Conservation (phyloP, 176 grass and related monocot species). For the Juncus inflexus region DNA sequence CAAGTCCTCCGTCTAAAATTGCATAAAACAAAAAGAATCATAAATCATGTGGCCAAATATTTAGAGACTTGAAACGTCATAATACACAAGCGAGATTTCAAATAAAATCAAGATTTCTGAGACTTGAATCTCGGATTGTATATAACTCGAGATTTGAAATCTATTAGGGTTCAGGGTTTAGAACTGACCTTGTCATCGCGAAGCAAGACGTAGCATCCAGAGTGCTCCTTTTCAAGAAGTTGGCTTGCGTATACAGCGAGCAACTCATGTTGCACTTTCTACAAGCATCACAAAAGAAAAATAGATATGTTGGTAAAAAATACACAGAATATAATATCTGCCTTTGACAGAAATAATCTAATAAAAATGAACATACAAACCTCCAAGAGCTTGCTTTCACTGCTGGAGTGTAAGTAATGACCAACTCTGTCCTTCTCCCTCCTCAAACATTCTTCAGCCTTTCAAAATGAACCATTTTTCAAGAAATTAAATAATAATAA, state of each 20-base stretch:
- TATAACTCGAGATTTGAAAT: too few species aligned
- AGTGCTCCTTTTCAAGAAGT: constrained; percentile 91
- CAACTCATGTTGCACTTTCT: constrained; percentile 96
- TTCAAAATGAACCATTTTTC: constrained; percentile 3
- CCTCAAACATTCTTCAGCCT: constrained; percentile 93
- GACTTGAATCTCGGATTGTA: too few species aligned
- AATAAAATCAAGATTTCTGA: too few species aligned
- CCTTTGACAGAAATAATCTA: not conserved
- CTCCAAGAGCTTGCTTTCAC: constrained; percentile 89
- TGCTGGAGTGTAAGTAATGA: constrained; percentile 93
- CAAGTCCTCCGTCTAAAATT: constrained; percentile 69
- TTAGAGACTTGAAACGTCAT: too few species aligned
- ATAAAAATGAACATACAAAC: constrained; percentile 31
- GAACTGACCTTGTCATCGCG: constrained; percentile 77
- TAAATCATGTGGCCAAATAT: constrained; percentile 3
- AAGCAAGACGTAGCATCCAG: constrained; percentile 86
- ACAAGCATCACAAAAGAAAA: constrained; percentile 20
- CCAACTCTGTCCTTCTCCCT: constrained; percentile 85
- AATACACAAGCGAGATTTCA: too few species aligned
- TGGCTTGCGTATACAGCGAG: constrained; percentile 75
- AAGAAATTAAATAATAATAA: not conserved
- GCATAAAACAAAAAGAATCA: constrained; percentile 3
- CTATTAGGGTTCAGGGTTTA: too few species aligned
- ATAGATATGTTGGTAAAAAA: constrained; percentile 6
- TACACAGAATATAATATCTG: not conserved